Base-by-base conservation (phyloP, 495 filamentous ascomycete species). In the Filosporella fistucella region DNA sequence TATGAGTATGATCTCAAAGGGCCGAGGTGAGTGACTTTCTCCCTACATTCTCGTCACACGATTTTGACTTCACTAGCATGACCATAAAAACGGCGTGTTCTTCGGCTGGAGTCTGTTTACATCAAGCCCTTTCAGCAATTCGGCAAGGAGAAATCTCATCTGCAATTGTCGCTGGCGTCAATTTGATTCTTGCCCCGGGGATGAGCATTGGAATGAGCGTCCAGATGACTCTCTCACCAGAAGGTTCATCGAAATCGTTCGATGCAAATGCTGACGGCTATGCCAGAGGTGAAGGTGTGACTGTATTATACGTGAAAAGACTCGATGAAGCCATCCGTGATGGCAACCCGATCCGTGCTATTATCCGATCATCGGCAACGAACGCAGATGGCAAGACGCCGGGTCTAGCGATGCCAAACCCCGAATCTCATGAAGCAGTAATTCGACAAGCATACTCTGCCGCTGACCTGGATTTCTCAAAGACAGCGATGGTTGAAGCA, bases 201-300 rank as follows among this genome's bases (percentile, higher is more conserved):
- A 23, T 38, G 23, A 28, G 22, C 3, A 39, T 23, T 26, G 24
- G 20, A 13, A 36, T 48, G 39, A 29, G 41, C 1, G 32, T 8
- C 7, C 14, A 24, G n/a, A 34, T 25, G 4, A 20, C 40, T 10
- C 20, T 54, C 21, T 70, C 66, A 2, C 59, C 64, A 5, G 62
- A 64, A n/a, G 69, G 69, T 2, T 63, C 62, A 12, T 86, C 75
- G 37, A 70, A 76, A 45, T 75, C 80, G 0, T 90, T 85, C 49
- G 80, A 84, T 54, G 68, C 67, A 1, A 45, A 61, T 7, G 85
- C 81, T 13, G 69, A 81, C 44, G 85, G 85, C 0, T 89, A 81
- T 52, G 84, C 65, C 0, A 70, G 84, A n/a, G 85, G 70, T 2
- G 85, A 89, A 54, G 84, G 71, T 2, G 65, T 81, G 11, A 72